These are phyloP conservation scores for Garcia nutans DNA, from an alignment of 345 rosid species.

Conservation along the genomic window DNA sequence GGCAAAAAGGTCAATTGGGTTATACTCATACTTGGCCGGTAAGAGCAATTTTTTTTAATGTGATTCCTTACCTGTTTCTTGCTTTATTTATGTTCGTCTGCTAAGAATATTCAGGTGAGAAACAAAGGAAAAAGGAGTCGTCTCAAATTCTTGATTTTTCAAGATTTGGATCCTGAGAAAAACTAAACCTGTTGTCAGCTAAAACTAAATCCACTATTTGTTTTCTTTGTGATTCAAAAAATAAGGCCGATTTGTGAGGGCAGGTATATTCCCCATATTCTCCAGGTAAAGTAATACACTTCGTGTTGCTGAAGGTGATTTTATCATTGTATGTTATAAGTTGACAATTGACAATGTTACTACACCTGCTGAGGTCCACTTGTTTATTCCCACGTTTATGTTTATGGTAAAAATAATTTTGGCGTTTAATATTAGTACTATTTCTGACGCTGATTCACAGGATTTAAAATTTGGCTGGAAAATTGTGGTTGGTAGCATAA, in stretches of 20 bases:
- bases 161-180: neutral
- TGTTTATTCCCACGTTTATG: neutral
- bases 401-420: neutral
- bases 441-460: slow-evolving; percentile 24
- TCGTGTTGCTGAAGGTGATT: neutral
- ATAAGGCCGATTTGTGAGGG: neutral
- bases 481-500: slow-evolving; percentile 38
- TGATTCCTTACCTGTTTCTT: neutral
- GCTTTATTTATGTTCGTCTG: neutral
- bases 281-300: too few relatives aligned
- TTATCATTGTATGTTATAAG: neutral
- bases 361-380: neutral
- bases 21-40: slow-evolving; percentile 47
- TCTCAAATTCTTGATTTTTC: neutral
- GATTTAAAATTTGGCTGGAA: slow-evolving; percentile 41
- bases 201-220: neutral
- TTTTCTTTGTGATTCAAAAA: neutral
- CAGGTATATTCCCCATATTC: too few relatives aligned
- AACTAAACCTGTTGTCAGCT: neutral
- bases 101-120: neutral
- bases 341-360: neutral
- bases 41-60: neutral
- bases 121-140: too few relatives aligned
- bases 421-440: neutral
- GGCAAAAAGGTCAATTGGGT: slow-evolving; percentile 31